A percentile compares a stretch with the other conserved stretches of the same genome.
These are phyloP conservation scores for Lupinus albus DNA, from an alignment of 306 rosid genomes.

Conservation along the genomic window DNA sequence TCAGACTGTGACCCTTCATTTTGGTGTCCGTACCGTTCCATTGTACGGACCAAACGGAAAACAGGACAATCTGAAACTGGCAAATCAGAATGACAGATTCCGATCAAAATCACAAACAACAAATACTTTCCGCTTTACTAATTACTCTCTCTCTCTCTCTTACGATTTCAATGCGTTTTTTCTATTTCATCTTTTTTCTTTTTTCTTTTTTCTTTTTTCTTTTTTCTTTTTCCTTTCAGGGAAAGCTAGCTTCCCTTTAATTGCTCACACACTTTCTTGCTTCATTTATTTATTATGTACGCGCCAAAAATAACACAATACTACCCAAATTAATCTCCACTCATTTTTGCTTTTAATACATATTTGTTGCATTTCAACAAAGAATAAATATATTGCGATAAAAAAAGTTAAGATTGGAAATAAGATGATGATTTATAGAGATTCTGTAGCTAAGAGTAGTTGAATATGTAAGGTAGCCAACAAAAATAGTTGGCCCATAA, in stretches of 20 bases:
- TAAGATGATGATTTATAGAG: neutral
- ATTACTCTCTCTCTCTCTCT: conserved; percentile 35
- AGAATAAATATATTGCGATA: no score
- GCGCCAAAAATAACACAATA: no score
- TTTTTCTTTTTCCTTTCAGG: conserved; percentile 17
- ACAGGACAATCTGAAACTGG: no score
- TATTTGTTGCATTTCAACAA: no score
- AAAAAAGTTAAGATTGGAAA: neutral
- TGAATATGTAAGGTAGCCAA: neutral
- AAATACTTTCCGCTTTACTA: neutral
- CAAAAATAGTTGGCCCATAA: conserved; percentile 22
- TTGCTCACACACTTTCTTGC: neutral
- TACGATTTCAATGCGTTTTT: conserved; percentile 40
- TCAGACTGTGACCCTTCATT: conserved; percentile 79
- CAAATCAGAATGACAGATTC: conserved; percentile 51
- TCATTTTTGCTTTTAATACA: no score
- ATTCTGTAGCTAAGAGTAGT: neutral
- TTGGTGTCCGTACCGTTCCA: conserved; percentile 55
- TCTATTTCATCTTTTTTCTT: no score
- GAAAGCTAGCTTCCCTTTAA: no score
- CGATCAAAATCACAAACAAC: no score
- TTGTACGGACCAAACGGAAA: conserved; percentile 58
- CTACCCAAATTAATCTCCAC: no score
- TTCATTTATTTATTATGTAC: conserved; percentile 16
- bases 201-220: no score